phyloP scores from a whole-genome alignment of 176 grass and related monocot genomes.

The Hordeum marinum region DNA sequence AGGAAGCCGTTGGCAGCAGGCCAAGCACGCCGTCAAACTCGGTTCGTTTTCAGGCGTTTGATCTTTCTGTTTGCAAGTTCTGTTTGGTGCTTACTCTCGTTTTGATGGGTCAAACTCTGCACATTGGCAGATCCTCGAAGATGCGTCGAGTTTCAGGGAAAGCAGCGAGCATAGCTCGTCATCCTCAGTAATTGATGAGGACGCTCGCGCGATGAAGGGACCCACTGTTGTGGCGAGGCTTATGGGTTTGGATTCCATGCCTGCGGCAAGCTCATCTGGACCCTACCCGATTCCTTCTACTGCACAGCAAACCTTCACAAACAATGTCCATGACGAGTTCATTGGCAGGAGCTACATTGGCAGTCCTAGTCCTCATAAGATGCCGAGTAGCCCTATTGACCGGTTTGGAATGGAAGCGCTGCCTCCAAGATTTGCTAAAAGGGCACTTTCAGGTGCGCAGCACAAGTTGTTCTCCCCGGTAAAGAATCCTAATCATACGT shows the following conservation, averaged over 20 bases:
- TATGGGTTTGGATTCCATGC: conserved; percentile 95
- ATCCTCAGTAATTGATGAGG: conserved; percentile 66
- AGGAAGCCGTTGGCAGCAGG: conserved; percentile 27
- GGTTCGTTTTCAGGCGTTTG: conserved; percentile 22
- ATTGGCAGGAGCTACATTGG: conserved; percentile 27
- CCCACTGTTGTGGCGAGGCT: conserved; percentile 85
- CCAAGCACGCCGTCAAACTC: conserved; percentile 36
- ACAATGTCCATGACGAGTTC: conserved; percentile 23
- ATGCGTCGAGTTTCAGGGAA: conserved; percentile 52
- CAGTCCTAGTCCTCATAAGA: conserved; percentile 52
- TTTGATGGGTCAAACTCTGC: not conserved
- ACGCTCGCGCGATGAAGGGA: conserved; percentile 39
- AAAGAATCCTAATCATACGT: conserved; percentile 45
- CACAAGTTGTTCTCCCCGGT: conserved; percentile 57
- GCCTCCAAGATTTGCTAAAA: conserved; percentile 53
- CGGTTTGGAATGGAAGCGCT: conserved; percentile 72
- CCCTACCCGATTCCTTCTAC: conserved; percentile 31
- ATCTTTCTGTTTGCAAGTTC: not conserved
- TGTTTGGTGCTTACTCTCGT: not conserved
- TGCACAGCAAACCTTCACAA: conserved; percentile 10
- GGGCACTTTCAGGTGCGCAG: conserved; percentile 42
- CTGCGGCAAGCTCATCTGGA: conserved; percentile 34
- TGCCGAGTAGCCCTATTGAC: conserved; percentile 79
- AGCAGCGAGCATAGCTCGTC: conserved; percentile 67
- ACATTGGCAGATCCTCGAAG: conserved; percentile 57